A percentile compares a stretch with the other conserved stretches of the same genome.
Conservation (phyloP, 495 filamentous ascomycete species). For the Lasiosphaeris hirsuta region DNA sequence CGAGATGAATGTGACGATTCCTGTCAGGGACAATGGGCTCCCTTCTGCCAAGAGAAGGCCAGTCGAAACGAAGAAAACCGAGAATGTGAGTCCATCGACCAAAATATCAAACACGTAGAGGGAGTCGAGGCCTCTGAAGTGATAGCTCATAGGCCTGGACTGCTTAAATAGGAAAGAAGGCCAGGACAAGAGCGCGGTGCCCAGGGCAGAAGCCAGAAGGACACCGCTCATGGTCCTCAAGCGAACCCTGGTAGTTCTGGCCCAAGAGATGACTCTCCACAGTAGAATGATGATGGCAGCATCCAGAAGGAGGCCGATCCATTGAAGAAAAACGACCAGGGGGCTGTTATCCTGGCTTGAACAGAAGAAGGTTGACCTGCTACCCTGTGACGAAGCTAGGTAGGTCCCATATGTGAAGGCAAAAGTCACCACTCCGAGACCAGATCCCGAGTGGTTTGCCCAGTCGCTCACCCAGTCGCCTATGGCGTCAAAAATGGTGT, state of each 20-base stretch:
- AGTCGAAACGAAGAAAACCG: constrained; percentile 36
- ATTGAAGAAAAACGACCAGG: constrained; percentile 32
- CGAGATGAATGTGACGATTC: constrained; percentile 36
- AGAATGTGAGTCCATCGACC: constrained; percentile 38
- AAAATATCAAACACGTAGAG: constrained; percentile 41
- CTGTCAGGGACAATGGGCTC: constrained; percentile 34
- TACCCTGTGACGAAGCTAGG: constrained; percentile 18
- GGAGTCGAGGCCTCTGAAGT: constrained; percentile 26
- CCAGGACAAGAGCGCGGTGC: constrained; percentile 19
- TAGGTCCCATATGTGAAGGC: constrained; percentile 34
- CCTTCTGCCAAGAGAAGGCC: constrained; percentile 39
- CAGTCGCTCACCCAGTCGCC: constrained; percentile 34
- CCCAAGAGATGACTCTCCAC: constrained; percentile 48
- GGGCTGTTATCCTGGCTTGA: constrained; percentile 30
- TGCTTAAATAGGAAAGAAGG: constrained; percentile 6
- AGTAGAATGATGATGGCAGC: constrained; percentile 35
- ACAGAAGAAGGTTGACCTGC: constrained; percentile 43
- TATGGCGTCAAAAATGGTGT: constrained; percentile 36
- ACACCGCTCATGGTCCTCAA: constrained; percentile 39
- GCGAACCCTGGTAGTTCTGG: constrained; percentile 40
- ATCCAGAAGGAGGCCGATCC: constrained; percentile 40
- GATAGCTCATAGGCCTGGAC: constrained; percentile 14
- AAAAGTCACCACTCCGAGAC: constrained; percentile 25
- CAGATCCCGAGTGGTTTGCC: constrained; percentile 29
- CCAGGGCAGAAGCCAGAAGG: constrained; percentile 25